Percentiles rank a stretch among this genome's conserved stretches.
Conservation (phyloP, 257 asterid genomes). For the Salvia splendens region DNA sequence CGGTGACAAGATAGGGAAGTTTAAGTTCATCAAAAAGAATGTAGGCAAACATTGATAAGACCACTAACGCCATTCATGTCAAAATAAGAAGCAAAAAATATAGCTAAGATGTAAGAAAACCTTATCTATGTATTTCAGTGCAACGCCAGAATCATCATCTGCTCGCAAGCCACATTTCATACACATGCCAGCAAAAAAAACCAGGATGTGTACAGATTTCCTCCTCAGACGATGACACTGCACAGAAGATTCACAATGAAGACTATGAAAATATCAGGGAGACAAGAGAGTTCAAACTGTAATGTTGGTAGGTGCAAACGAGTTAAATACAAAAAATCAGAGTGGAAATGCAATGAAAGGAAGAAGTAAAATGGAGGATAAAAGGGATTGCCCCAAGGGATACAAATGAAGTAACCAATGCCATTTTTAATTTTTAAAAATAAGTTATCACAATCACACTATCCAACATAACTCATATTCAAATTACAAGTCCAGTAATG, state of each 20-base stretch:
- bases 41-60: neutral
- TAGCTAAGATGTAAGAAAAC: slow-evolving; percentile 33
- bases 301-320: slow-evolving; percentile 17
- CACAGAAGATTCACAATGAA: slow-evolving; percentile 21
- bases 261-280: neutral
- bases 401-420: neutral
- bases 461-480: too few species aligned
- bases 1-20: neutral
- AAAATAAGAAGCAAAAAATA: neutral
- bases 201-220: slow-evolving; percentile 78
- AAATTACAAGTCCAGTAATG: too few species aligned
- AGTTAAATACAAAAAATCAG: neutral
- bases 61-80: slow-evolving; percentile 8
- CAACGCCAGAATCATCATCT: slow-evolving; percentile 78
- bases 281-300: neutral
- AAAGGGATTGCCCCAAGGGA: neutral
- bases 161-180: slow-evolving; percentile 65
- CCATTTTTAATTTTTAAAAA: too few species aligned
- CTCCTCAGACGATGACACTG: slow-evolving; percentile 43
- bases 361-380: neutral
- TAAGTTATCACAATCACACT: too few species aligned
- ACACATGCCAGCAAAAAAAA: slow-evolving; percentile 78
- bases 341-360: neutral
- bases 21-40: neutral
- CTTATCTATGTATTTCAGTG: slow-evolving; percentile 85